phyloP scores from a whole-genome alignment of 345 rosid genomes.

The Lepidium didymum region DNA sequence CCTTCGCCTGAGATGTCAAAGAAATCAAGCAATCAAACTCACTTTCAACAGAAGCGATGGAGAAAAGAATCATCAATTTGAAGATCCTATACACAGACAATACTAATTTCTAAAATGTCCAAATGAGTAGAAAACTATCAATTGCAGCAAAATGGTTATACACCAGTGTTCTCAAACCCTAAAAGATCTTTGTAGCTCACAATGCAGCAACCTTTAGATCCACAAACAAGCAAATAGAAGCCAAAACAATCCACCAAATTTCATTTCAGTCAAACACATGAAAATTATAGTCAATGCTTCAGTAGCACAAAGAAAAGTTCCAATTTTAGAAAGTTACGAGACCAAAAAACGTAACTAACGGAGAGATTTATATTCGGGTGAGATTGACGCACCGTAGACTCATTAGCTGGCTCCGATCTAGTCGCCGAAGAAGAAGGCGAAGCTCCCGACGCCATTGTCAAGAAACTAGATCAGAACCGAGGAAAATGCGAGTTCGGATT shows the following conservation, averaged over 20 bases:
- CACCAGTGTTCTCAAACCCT: neutral
- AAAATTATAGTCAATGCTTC: neutral
- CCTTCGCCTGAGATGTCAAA: slow-evolving; percentile 14
- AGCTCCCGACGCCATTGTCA: slow-evolving; percentile 54
- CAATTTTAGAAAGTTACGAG: neutral
- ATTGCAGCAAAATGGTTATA: neutral
- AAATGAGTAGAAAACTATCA: neutral
- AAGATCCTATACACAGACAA: neutral
- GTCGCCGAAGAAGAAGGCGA: slow-evolving; percentile 51
- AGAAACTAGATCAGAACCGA: slow-evolving; percentile 29
- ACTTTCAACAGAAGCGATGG: neutral
- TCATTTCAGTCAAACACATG: slow-evolving; percentile 2
- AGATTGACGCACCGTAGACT: slow-evolving; percentile 33
- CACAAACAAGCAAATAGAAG: neutral
- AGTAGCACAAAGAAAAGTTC: neutral
- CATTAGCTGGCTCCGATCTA: slow-evolving; percentile 53
- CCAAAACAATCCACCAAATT: neutral
- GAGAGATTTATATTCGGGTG: neutral
- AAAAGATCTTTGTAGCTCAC: neutral
- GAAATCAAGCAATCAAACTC: neutral
- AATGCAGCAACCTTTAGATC: slow-evolving; percentile 23
- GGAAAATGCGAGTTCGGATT: slow-evolving; percentile 28
- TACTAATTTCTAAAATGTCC: neutral
- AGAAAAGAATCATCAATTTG: neutral
- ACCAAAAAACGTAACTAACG: neutral